Percentiles rank a stretch among this genome's conserved stretches.
Conservation (phyloP, 1,139 yeast species). For the Suhomyces kunorum region DNA sequence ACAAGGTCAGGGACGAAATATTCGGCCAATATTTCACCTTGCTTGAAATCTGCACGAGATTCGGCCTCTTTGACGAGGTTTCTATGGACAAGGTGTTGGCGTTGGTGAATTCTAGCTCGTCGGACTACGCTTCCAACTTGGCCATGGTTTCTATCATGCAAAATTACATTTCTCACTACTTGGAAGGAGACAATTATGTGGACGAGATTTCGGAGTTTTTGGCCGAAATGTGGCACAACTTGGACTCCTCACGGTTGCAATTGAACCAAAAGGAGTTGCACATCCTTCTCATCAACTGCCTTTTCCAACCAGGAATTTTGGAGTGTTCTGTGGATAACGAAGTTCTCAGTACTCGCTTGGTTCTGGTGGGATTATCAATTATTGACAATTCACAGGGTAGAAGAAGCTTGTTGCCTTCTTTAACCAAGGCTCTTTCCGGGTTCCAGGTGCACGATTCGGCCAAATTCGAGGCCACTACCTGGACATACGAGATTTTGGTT, state of each 20-base stretch:
- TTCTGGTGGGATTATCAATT: conserved; percentile 43
- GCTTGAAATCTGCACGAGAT: conserved; percentile 9
- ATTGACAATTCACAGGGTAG: conserved; percentile 60
- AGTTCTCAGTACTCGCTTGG: conserved; percentile 28
- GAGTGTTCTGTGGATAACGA: conserved; percentile 24
- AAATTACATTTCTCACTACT: conserved; percentile 14
- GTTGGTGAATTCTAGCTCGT: conserved; percentile 24
- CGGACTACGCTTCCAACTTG: conserved; percentile 28
- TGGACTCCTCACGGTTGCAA: conserved; percentile 63
- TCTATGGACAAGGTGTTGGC: conserved; percentile 14
- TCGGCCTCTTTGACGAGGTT: conserved; percentile 7
- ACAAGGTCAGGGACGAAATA: conserved; percentile 46
- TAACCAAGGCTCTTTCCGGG: conserved; percentile 46
- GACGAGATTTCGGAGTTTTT: conserved; percentile 33
- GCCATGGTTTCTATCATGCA: conserved; percentile 24
- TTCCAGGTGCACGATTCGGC: conserved; percentile 36
- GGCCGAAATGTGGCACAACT: conserved; percentile 54
- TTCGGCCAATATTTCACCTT: conserved; percentile 35
- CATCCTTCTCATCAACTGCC: conserved; percentile 48
- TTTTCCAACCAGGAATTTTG: conserved; percentile 33
- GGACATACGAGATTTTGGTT: conserved; percentile 59
- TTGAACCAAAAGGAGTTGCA: conserved; percentile 70
- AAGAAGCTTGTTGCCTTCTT: conserved; percentile 64
- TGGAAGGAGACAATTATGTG: conserved; percentile 13
- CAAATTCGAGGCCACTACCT: conserved; percentile 41